Evolutionary conservation across 2,329 filamentous ascomycete species (phyloP).

Genomic region (Colletotrichum sp.): DNA sequence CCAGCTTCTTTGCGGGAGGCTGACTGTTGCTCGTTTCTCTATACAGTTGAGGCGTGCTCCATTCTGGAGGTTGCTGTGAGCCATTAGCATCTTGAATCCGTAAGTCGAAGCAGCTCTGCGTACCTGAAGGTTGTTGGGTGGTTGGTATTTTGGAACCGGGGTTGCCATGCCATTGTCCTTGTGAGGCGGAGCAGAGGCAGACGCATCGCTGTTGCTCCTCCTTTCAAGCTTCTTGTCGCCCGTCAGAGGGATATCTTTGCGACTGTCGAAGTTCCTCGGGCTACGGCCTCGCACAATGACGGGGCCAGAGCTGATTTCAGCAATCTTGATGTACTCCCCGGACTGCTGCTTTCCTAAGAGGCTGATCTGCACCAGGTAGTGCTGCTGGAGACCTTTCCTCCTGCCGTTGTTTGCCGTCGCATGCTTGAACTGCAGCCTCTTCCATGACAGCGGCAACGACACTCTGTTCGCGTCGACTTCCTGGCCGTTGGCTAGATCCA

Average conservation of each 20-base stretch:
- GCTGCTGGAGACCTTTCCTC: constrained; percentile 92
- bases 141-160: constrained; percentile 28
- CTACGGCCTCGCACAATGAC: constrained; percentile 94
- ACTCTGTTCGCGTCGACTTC: constrained; percentile 81
- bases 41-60: constrained; percentile 46
- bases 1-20: constrained; percentile 58
- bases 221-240: constrained; percentile 54
- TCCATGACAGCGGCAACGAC: constrained; percentile 88
- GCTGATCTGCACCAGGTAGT: constrained; percentile 88
- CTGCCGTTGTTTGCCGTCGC: constrained; percentile 96
- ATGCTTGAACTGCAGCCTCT: constrained; percentile 92
- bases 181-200: constrained; percentile 13
- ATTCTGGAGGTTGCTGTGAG: constrained; percentile 45
- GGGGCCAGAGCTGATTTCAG: constrained; percentile 88
- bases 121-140: constrained; percentile 40
- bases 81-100: constrained; percentile 15
- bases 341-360: constrained; percentile 76
- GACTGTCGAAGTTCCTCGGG: constrained; percentile 90
- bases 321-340: constrained; percentile 74
- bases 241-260: constrained; percentile 82
- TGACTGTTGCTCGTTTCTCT: constrained; percentile 41
- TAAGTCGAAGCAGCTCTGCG: constrained; percentile 15
- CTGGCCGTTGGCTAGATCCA: constrained; percentile 63
- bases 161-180: constrained; percentile 26
- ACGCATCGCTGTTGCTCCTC: constrained; percentile 40